Evolutionary conservation across 2,329 filamentous ascomycete genomes (phyloP), one percentile per base, ranked within the genome.

Genomic region (Aspergillus clavatus): DNA sequence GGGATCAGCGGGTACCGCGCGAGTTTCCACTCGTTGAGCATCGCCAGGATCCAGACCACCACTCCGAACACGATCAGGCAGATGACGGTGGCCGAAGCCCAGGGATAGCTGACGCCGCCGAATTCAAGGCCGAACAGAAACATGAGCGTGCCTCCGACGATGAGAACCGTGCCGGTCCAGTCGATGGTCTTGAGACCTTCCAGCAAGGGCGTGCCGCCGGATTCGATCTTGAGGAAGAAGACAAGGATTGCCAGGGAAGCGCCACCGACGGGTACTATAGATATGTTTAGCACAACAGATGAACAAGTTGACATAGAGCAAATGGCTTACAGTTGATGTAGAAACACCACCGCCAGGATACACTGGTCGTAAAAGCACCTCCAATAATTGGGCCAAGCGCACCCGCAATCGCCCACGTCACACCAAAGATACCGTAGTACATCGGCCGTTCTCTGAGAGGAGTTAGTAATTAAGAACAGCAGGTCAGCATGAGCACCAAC

Each of bases 101-200:
- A 95, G 1, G 89, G 84, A 52, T 80, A 81, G 18, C 76, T 75
- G 41, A 89, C 79, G 39, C 88, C 89, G 43, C 89, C 90, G 50
- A 91, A 88, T 60, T 94, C 85, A 8, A 95, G 79, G 0, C 89
- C 90, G 33, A 95, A 81, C 3, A 95, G 79, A 53, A 95, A 75
- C 87, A 95, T 91, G 16, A 94, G 73, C 0, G 87, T 90, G 16
- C 84, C 87, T 33, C 85, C 86, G 19, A 90, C 78, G 61, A 94
- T 80, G 23, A 76, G 70, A 21, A 83, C 54, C 1, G 74, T 76
- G n/a, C 81, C 81, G 7, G 79, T 55, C 81, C 81, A 84, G 63
- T 84, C 81, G 49, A 84, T 80, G 4, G 78, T 75, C 50, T 77
- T 77, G 31, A 84, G 59, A 5, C 81, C 81, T 14, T 75, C 72